Evolutionary conservation across 768 basidiomycete species (phyloP), one percentile per base, ranked within the genome.

Genomic region (Mycena galericulata): DNA sequence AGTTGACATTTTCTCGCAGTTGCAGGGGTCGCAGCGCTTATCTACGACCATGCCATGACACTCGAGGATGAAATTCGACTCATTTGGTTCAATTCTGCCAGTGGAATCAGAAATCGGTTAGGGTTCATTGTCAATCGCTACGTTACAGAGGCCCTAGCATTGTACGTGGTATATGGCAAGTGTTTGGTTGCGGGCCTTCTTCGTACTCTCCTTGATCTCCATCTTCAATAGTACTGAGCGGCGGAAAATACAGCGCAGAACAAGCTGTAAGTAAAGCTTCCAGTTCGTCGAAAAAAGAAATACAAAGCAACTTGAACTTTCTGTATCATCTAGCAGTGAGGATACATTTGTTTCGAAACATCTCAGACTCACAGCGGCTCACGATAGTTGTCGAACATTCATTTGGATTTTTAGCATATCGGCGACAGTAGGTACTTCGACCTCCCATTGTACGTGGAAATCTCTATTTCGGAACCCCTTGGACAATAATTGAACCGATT

Each of bases 1-100:
- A 7, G 34, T 14, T 36, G 14, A 75, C 22, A 74, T 79, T 14
- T 80, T 81, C n/a, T 45, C 18, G 43, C 43, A 45, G 43, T 45
- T 45, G 6, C 43, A 18, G 43, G 43, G 43, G 43, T 54, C 24
- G 34, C 53, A 2, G 53, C 34, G n/a, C 53, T 54, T 10, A 22
- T 54, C 15, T 54, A 54, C 53, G 53, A 54, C 53, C 53, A 54
- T 22, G n/a, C 20, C n/a, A 30, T 54, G 20, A 54, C 53, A 54
- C 22, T 54, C 32, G 53, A 38, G 9, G 53, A 54, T 32, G 53
- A 54, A 54, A n/a, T 54, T 32, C 32, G 27, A 3, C 53, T 54
- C 3, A n/a, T 54, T 22, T 54, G 34, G 53, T 36, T 34, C 53
- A 38, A 54, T 29, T 30, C 49, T 32, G 30, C 26, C 29, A 51